Evolutionary conservation across 73 alveolate genomes (phyloP), one percentile per base, ranked within the genome.

Genomic region (Effrenium voratum): DNA sequence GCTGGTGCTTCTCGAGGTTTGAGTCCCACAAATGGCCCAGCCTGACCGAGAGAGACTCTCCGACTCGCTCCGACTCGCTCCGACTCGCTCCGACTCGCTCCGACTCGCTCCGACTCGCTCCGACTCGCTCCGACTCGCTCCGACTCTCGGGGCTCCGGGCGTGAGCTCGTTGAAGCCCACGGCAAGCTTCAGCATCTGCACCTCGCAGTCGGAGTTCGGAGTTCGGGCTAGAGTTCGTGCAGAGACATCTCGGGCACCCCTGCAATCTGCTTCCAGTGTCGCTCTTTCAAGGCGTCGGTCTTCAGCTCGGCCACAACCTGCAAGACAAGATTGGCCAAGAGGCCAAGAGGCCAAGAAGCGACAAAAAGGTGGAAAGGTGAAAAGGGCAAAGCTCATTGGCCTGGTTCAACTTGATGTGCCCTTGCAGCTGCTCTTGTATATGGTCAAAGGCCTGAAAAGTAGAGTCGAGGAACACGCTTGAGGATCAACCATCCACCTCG

Each of bases 261-360:
- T 40, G 46, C 57, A 99, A 99, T 72, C 95, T 98, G 98, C 98
- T 99, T 99, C 99, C 99, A 99, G 98, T 99, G 99, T 19, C 99
- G 63, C 60, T 94, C 98, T 93, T 99, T 99, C 99, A 99, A 99
- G 32, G 99, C 99, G 73, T 99, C 99, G 8, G 99, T 99, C 93
- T 99, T 99, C 93, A 99, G 98, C 60, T 99, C 99, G 32, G 97
- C 97, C 70, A 90, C 97, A 1, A 90, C 97, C 87, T 12, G 19
- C 8, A 19, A 52, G 19, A 52, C 19, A 19, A 8, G 63, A 52
- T 52, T 8, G 26, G 63, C 63, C 63, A 19, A 19, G 63, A 19
- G 63, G 63, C 63, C 19, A 52, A 8, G 80, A 30, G 36, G 80
- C 36, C 46, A 68, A 68, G 41, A n/a, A 38, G 44, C 22, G 16